Conservation (phyloP, 495 filamentous ascomycete species). For the Astrothelium macrocarpum region DNA sequence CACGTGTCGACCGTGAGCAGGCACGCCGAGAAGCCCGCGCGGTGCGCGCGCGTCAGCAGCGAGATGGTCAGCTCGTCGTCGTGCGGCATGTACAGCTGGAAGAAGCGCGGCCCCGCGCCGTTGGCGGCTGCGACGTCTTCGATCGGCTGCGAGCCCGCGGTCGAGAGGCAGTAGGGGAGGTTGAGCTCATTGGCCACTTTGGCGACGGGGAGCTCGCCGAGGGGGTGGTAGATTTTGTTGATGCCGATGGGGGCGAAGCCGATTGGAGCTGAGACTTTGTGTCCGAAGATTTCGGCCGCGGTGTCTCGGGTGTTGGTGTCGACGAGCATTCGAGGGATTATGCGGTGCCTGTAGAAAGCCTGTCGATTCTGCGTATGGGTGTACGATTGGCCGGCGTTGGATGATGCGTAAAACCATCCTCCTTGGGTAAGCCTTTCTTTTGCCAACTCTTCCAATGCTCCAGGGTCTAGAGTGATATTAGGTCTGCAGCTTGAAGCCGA, state of each 20-base stretch:
- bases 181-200: slow-evolving; percentile 48
- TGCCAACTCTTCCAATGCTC: slow-evolving; percentile 48
- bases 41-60: slow-evolving; percentile 44
- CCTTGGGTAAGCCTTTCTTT: slow-evolving; percentile 44
- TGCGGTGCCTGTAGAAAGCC: slow-evolving; percentile 58
- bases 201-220: slow-evolving; percentile 49
- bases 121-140: slow-evolving; percentile 52
- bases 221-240: slow-evolving; percentile 53
- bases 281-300: slow-evolving; percentile 50
- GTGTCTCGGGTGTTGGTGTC: slow-evolving; percentile 54
- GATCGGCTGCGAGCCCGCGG: slow-evolving; percentile 48
- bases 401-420: slow-evolving; percentile 55
- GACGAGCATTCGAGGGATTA: slow-evolving; percentile 53
- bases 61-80: slow-evolving; percentile 51
- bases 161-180: slow-evolving; percentile 46
- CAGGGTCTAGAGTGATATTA: slow-evolving; percentile 37
- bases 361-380: slow-evolving; percentile 60
- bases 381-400: slow-evolving; percentile 53
- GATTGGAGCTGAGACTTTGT: slow-evolving; percentile 48
- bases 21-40: slow-evolving; percentile 47
- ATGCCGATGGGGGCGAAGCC: slow-evolving; percentile 60
- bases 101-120: slow-evolving; percentile 43
- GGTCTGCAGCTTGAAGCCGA: not conserved
- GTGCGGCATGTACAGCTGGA: slow-evolving; percentile 57
- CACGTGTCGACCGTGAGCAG: slow-evolving; percentile 59